A percentile compares a stretch with the other conserved stretches of the same genome.
These are phyloP conservation scores for Macrophomina phaseolina DNA, from an alignment of 2,329 filamentous ascomycete species.

Conservation along the genomic window DNA sequence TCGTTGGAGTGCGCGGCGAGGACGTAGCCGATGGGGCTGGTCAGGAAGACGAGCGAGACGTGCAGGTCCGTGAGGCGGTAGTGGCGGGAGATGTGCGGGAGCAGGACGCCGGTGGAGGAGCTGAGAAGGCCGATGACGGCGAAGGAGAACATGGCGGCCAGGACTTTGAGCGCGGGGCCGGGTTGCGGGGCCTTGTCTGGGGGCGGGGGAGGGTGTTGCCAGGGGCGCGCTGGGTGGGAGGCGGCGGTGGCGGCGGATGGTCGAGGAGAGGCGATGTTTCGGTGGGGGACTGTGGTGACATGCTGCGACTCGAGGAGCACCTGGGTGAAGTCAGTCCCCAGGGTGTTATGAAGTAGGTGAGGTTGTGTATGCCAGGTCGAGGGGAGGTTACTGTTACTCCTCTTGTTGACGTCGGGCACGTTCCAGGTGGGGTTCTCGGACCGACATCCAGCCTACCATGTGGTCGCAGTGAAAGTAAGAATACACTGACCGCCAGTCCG, in stretches of 20 bases:
- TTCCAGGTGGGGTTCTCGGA: no score
- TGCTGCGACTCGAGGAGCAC: background rate
- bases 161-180: slow-evolving; percentile 44
- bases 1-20: slow-evolving; percentile 48
- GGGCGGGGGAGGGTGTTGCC: background rate
- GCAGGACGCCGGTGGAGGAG: slow-evolving; percentile 41
- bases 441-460: no score
- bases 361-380: no score
- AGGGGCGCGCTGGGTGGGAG: background rate
- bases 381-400: no score
- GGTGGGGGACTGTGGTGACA: background rate
- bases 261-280: background rate
- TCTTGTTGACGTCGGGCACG: no score
- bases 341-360: no score
- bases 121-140: slow-evolving; percentile 57
- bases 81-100: slow-evolving; percentile 45
- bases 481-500: no score
- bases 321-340: no score
- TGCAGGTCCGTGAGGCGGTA: slow-evolving; percentile 51
- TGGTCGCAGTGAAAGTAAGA: no score
- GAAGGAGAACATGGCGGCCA: slow-evolving; percentile 64
- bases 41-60: slow-evolving; percentile 54
- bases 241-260: background rate
- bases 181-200: background rate
- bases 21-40: slow-evolving; percentile 52